A percentile compares a stretch with the other conserved stretches of the same genome.
phyloP scores from a whole-genome alignment of 805 yeast genomes.

The Candida golubevii region DNA sequence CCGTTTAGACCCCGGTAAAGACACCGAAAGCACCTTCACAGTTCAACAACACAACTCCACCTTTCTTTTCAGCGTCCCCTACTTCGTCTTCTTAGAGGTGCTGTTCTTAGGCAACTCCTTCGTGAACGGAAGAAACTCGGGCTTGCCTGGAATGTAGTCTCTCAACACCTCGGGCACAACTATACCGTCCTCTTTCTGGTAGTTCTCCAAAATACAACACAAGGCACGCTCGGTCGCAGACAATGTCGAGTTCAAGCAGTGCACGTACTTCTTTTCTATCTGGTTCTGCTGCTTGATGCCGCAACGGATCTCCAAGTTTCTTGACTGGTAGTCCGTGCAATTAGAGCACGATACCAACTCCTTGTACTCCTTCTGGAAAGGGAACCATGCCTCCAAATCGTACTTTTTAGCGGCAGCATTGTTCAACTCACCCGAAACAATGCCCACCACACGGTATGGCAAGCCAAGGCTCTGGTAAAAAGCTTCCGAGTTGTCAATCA shows the following conservation, averaged over 20 bases:
- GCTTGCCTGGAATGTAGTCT: slow-evolving; percentile 96
- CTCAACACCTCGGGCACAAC: slow-evolving; percentile 92
- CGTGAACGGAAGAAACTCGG: slow-evolving; percentile 87
- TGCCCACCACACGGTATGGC: slow-evolving; percentile 96
- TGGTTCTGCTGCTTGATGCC: slow-evolving; percentile 95
- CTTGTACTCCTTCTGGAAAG: slow-evolving; percentile 96
- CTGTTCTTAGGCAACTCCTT: slow-evolving; percentile 94
- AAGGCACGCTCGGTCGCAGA: slow-evolving; percentile 98
- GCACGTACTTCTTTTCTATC: slow-evolving; percentile 95
- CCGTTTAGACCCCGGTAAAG: background rate
- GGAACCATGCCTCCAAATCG: slow-evolving; percentile 99
- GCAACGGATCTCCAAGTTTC: slow-evolving; percentile 97
- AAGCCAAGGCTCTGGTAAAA: slow-evolving; percentile 87
- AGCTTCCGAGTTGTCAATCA: slow-evolving; percentile 88
- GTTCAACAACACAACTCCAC: background rate
- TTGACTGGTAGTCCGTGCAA: slow-evolving; percentile 98
- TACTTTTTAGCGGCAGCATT: slow-evolving; percentile 99
- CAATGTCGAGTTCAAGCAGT: slow-evolving; percentile 94
- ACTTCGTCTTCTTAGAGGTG: slow-evolving; percentile 64
- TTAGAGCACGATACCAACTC: slow-evolving; percentile 97
- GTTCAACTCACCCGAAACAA: slow-evolving; percentile 97
- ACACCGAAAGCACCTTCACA: background rate
- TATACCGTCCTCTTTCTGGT: slow-evolving; percentile 95
- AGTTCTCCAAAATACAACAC: slow-evolving; percentile 95
- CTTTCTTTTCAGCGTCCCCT: background rate